Evolutionary conservation across 192 early-diverging fungal species (phyloP).

Genomic region (Umbelopsis sp.): DNA sequence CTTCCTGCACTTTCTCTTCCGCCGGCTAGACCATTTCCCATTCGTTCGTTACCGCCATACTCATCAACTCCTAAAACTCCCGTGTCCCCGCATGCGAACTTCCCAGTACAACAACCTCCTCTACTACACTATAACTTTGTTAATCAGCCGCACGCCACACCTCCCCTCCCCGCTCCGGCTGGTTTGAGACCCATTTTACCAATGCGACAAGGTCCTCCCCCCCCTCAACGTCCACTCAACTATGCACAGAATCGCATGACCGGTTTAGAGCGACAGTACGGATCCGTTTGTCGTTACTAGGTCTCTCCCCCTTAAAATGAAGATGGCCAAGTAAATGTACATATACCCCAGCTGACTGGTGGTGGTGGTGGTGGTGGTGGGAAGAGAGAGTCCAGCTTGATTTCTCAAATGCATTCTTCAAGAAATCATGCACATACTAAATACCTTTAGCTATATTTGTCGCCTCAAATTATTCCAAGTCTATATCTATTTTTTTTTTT

Average conservation of each 20-base stretch:
- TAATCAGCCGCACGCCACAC: neutral
- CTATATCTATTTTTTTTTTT: neutral
- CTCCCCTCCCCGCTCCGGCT: neutral
- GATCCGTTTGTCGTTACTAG: constrained; percentile 30
- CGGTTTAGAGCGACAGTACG: constrained; percentile 26
- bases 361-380: too few relatives aligned
- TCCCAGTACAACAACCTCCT: constrained; percentile 16
- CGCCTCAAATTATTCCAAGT: too few relatives aligned
- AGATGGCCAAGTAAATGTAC: too few relatives aligned
- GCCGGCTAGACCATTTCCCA: neutral
- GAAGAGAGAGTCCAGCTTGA: too few relatives aligned
- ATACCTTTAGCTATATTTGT: too few relatives aligned
- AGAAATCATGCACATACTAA: too few relatives aligned
- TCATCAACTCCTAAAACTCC: neutral
- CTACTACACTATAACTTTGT: neutral
- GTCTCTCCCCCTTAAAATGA: neutral
- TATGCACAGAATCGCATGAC: constrained; percentile 24
- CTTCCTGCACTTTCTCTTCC: neutral
- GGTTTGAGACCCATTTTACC: constrained; percentile 16
- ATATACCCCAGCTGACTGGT: too few relatives aligned
- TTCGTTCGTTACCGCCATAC: neutral
- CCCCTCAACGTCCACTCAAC: constrained; percentile 2
- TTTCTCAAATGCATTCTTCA: too few relatives aligned
- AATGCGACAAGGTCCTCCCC: neutral
- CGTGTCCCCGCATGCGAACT: neutral